These are phyloP conservation scores for Escovopsis sp. DNA, from an alignment of 2,329 filamentous ascomycete genomes.

Conservation along the genomic window DNA sequence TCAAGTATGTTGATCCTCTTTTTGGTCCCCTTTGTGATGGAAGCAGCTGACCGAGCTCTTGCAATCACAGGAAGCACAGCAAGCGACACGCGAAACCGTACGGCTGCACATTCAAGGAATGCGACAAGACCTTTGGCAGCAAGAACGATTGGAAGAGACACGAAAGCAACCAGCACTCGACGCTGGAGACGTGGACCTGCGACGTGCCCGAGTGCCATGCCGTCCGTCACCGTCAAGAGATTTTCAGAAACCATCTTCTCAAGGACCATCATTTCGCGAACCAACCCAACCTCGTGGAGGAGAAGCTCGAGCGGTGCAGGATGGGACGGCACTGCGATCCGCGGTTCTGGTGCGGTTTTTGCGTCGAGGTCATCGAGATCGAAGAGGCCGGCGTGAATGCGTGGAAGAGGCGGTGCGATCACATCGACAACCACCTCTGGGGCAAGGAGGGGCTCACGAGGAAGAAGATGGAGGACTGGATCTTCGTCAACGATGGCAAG, in stretches of 20 bases:
- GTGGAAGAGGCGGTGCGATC: constrained; percentile 45
- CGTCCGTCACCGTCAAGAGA: constrained; percentile 41
- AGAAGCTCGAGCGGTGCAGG: constrained; percentile 36
- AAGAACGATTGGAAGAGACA: constrained; percentile 94
- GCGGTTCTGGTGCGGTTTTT: constrained; percentile 84
- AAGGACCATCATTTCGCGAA: constrained; percentile 28
- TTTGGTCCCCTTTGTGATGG: too few relatives aligned
- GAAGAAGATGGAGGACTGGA: constrained; percentile 42
- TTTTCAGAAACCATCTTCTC: constrained; percentile 47
- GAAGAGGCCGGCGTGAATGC: constrained; percentile 26
- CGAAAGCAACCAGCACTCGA: constrained; percentile 65
- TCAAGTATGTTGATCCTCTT: constrained; percentile 31
- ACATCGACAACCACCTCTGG: constrained; percentile 61
- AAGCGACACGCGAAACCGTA: constrained; percentile 74
- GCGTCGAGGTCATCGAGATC: constrained; percentile 40
- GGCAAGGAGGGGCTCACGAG: constrained; percentile 27
- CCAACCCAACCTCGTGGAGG: constrained; percentile 20
- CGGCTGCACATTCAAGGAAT: constrained; percentile 59
- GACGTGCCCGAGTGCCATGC: constrained; percentile 39
- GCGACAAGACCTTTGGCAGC: constrained; percentile 66
- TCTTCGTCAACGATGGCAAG: constrained; percentile 17
- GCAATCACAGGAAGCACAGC: constrained; percentile 54
- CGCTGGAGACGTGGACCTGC: constrained; percentile 60
- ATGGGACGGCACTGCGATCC: constrained; percentile 50
- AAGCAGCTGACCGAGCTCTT: constrained; percentile 9